Evolutionary conservation across 1,284 basidiomycete genomes (phyloP), one percentile per base, ranked within the genome.

Genomic region (Heterobasidion occidentale): DNA sequence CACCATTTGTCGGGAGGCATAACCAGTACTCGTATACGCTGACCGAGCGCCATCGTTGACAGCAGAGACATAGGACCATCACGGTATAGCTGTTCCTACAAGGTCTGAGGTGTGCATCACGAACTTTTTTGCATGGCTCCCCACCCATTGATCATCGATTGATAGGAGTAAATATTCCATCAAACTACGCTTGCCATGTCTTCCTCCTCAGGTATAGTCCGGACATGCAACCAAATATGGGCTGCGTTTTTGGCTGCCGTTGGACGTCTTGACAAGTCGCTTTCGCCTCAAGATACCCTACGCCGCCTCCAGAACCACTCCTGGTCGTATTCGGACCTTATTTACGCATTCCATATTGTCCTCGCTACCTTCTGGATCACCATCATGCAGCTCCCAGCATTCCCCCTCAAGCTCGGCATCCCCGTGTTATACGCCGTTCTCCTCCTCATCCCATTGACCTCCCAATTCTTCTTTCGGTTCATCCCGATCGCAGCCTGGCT

Each of bases 401-500:
- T 89, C 64, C 83, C 90, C 6, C 71, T 84, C 66, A 97, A 96
- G 70, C 78, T 98, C 47, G 61, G 79, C 58, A 89, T 98, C 64
- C 91, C 94, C n/a, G 56, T 83, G 12, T 71, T 88, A 42, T 97
- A 90, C 73, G 68, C 71, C 48, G 66, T 79, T 38, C 86, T 81
- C 12, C 75, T 97, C 54, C 74, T 94, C 55, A 69, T 98, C 46
- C 96, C 96, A 0, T 76, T 96, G 59, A 94, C 94, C 0, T 90
- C 84, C 36, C 96, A 98, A 70, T 94, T 99, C 74, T 87, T 98
- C 74, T 65, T 94, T 44, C 95, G 93, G 0, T 94, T 92, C 0
- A 88, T 85, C 0, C 95, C 94, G 9, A 78, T 98, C 52, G 85
- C 97, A 61, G 77, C 84, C 15, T 98, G 90, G 84, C 75, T 96